Base-by-base conservation (phyloP, 148 eudicot genomes). In the Chenopodium quinoa region DNA sequence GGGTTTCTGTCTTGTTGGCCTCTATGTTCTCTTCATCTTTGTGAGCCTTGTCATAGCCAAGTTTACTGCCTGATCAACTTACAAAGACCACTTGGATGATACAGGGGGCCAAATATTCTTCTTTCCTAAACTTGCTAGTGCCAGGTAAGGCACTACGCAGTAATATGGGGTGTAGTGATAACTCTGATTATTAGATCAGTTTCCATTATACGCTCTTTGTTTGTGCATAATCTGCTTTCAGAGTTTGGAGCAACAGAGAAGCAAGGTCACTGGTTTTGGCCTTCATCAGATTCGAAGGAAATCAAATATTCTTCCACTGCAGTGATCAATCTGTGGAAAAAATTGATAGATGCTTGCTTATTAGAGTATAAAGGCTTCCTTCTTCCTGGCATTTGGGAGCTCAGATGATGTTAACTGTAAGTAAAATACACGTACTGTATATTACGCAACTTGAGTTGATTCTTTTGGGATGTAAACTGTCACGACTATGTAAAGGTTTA, bases 1-100 rank as follows among this genome's bases (percentile, higher is more conserved):
- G 99, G 99, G 99, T 22, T 93, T 90, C 86, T 93, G 98, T 79
- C 99, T 96, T 62, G 98, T 96, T 58, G 97, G 94, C 25, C 89
- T 96, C 69, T 96, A 96, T 74, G 80, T 87, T 58, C 25, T 86
- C 74, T 96, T 96, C 86, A 91, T 90, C 32, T 85, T 71, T 16
- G 81, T 90, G 76, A 96, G 98, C 82, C 79, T 93, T 77, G 62
- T 93, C 63, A 88, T 95, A 52, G 94, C 97, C 68, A 89, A 73
- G 84, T 89, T 92, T 80, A 86, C 92, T 9, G 75, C 78, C 64
- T 91, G 22, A 25, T 10, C 16, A 44, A 72, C 23, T 46, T 72
- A 54, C 54, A 44, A 72, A 73, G 58, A 16, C 52, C 63, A 47
- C 60, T 47, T 11, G 13, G 75, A 44, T 37, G 52, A 44, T 19